A percentile compares a stretch with the other conserved stretches of the same genome.
phyloP scores from a whole-genome alignment of 768 basidiomycete species.

The Macrolepiota albuminosa region DNA sequence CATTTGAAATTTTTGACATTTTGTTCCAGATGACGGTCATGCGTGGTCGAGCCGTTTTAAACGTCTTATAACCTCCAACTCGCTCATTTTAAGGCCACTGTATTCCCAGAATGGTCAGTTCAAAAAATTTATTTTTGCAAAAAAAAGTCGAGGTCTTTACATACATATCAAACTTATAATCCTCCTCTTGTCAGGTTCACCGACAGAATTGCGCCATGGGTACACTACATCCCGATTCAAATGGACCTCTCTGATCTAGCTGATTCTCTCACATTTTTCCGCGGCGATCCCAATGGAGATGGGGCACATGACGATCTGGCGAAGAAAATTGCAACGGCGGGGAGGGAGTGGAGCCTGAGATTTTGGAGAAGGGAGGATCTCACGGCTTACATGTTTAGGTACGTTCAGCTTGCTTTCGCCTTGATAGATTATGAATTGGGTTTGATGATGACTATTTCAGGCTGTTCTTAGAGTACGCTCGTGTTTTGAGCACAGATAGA shows the following conservation, averaged over 20 bases:
- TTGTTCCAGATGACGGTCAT: constrained; percentile 44
- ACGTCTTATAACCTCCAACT: constrained; percentile 52
- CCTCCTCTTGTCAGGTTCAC: constrained; percentile 33
- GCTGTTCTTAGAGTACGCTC: constrained; percentile 48
- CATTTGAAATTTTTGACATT: neutral
- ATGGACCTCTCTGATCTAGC: constrained; percentile 26
- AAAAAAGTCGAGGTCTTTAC: neutral
- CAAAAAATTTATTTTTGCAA: neutral
- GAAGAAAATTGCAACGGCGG: constrained; percentile 48
- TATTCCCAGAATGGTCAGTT: constrained; percentile 61
- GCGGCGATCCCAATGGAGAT: neutral
- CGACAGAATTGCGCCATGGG: constrained; percentile 56
- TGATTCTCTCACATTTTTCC: neutral
- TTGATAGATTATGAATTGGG: neutral
- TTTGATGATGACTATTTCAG: constrained; percentile 20
- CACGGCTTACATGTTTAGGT: constrained; percentile 56
- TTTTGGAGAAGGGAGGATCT: constrained; percentile 62
- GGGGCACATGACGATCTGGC: constrained; percentile 41
- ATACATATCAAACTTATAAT: neutral
- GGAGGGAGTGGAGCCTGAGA: constrained; percentile 49
- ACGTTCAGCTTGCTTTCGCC: neutral
- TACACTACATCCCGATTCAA: constrained; percentile 69
- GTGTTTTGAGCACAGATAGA: constrained; percentile 44
- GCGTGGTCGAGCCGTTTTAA: constrained; percentile 66
- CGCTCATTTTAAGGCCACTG: constrained; percentile 60